Percentiles rank a stretch among this genome's conserved stretches.
phyloP scores from a whole-genome alignment of 2,329 filamentous ascomycete species.

The Diaporthe eres region DNA sequence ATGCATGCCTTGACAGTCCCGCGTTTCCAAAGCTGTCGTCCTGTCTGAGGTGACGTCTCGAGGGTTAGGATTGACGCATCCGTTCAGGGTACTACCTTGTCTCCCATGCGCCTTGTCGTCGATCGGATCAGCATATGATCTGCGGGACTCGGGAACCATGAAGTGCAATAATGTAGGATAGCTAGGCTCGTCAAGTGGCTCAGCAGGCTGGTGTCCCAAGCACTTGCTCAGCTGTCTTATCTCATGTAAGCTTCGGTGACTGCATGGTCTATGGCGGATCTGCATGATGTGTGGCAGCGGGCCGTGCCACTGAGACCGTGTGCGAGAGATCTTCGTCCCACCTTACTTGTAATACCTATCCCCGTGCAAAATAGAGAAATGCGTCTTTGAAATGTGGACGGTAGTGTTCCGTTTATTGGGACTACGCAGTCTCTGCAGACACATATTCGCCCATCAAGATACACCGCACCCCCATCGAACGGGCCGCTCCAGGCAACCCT shows the following conservation, averaged over 20 bases:
- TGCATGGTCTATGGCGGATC: too few relatives aligned
- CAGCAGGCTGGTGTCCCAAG: neutral
- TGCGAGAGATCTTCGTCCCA: neutral
- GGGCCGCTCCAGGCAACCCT: too few relatives aligned
- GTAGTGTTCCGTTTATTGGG: too few relatives aligned
- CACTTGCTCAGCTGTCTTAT: neutral
- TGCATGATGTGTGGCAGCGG: too few relatives aligned
- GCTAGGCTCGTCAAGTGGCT: neutral
- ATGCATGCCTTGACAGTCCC: neutral
- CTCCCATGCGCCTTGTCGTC: neutral
- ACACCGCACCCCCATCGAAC: too few relatives aligned
- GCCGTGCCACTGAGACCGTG: constrained; percentile 1
- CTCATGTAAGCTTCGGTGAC: neutral
- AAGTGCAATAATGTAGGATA: neutral
- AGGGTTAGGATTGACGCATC: constrained; percentile 29
- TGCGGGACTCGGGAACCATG: neutral
- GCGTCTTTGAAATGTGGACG: too few relatives aligned
- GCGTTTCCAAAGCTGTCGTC: constrained; percentile 28
- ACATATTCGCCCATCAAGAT: too few relatives aligned
- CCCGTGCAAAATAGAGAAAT: too few relatives aligned
- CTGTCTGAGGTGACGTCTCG: constrained; percentile 33
- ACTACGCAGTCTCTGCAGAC: too few relatives aligned
- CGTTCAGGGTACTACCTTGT: constrained; percentile 10
- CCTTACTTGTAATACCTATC: too few relatives aligned
- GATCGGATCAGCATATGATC: constrained; percentile 29